Conservation (phyloP, 1,284 basidiomycete species). For the Ganoderma leucocontextum region DNA sequence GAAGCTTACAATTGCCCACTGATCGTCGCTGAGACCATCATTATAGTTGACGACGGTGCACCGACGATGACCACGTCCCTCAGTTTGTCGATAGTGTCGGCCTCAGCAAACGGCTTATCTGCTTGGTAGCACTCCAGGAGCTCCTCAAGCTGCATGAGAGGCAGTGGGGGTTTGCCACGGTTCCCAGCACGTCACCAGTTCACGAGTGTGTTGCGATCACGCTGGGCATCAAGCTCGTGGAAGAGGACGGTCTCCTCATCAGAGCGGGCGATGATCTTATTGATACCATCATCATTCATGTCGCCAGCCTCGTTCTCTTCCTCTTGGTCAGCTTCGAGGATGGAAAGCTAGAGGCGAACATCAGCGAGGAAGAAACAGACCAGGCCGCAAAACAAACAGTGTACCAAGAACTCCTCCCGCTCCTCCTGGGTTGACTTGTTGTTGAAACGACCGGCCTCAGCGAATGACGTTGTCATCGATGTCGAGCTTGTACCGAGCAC, state of each 20-base stretch:
- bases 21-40: slow-evolving; percentile 94
- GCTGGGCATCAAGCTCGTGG: slow-evolving; percentile 86
- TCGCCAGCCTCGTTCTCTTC: slow-evolving; percentile 94
- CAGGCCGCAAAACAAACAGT: slow-evolving; percentile 40
- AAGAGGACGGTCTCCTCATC: slow-evolving; percentile 87
- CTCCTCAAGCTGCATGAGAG: slow-evolving; percentile 89
- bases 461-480: slow-evolving; percentile 99
- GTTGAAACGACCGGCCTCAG: slow-evolving; percentile 99
- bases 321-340: slow-evolving; percentile 90
- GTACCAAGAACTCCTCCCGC: slow-evolving; percentile 92
- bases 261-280: slow-evolving; percentile 89
- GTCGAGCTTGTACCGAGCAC: slow-evolving; percentile 96
- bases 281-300: slow-evolving; percentile 97
- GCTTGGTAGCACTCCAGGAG: slow-evolving; percentile 92
- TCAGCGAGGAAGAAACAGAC: background rate
- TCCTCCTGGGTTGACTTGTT: slow-evolving; percentile 99
- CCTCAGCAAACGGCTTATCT: slow-evolving; percentile 80
- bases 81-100: slow-evolving; percentile 71
- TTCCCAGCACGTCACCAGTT: slow-evolving; percentile 82
- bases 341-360: slow-evolving; percentile 64
- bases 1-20: slow-evolving; percentile 81
- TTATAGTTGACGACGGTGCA: slow-evolving; percentile 92
- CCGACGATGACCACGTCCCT: slow-evolving; percentile 87
- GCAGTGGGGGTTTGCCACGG: slow-evolving; percentile 80
- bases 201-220: slow-evolving; percentile 76